Evolutionary conservation across 768 basidiomycete species (phyloP), one percentile per base, ranked within the genome.

Genomic region (Xerocomus brunneocitrinus): DNA sequence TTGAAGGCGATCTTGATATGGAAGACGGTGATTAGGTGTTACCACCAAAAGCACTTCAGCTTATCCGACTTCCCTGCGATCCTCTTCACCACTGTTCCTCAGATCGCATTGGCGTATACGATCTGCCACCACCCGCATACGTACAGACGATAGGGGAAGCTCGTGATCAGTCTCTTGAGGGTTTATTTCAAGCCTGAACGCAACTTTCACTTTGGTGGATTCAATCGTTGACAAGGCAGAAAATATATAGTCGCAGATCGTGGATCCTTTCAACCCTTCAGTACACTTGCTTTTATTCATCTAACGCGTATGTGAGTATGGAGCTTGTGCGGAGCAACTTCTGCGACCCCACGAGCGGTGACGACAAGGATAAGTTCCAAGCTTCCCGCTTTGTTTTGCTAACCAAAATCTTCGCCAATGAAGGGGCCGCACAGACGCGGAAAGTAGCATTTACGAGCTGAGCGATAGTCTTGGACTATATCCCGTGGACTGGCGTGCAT

Each of bases 1-100:
- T 87, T 2, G 84, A 88, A 64, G 87, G 84, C 4, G 85, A 89
- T 64, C 73, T 89, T 47, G 87, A 86, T 56, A 76, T 84, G 69
- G 82, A 66, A 34, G 54, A 85, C 2, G 82, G 83, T 52, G 79
- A 82, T 47, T 80, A 38, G 57, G 40, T 27, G n/a, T 24, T 24
- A 24, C 19, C 38, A 14, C 25, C 22, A 41, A 49, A 41, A 24
- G 12, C 30, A 25, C 24, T 2, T 4, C 28, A 31, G 10, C 22
- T 41, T 25, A 5, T 50, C 24, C 30, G 16, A 3, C 46, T 25
- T 35, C 52, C 4, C 28, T 27, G 27, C 43, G 27, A n/a, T 19
- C 16, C 39, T 16, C 30, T 30, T 28, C 43, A 43, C 7, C 19
- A 5, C 30, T 30, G 30, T 30, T 43, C 25, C 41, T 32, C 32